Evolutionary conservation across 305 asterid genomes (phyloP).

Genomic region (Solanum chacoense): DNA sequence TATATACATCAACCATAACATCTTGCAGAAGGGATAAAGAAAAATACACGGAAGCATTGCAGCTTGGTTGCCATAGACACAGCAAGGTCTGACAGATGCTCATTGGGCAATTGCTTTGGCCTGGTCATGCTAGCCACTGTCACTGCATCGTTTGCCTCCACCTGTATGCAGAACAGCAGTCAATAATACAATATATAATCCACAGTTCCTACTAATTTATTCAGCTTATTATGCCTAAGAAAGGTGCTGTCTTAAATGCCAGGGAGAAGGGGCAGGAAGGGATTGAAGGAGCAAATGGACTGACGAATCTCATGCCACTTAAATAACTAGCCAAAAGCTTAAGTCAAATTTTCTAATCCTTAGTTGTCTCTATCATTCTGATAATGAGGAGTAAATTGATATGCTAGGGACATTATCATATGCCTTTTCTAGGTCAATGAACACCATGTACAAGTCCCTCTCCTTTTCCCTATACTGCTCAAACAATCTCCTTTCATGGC

Average conservation of each 20-base stretch:
- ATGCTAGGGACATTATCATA: not conserved
- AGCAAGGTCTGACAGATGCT: conserved; percentile 83
- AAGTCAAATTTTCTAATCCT: not conserved
- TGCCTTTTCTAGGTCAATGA: not conserved
- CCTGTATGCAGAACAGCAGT: conserved; percentile 33
- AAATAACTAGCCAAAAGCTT: not conserved
- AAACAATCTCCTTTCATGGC: not conserved
- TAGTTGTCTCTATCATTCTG: not conserved
- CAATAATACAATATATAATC: not conserved
- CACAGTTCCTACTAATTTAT: not conserved
- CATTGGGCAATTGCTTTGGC: conserved; percentile 81
- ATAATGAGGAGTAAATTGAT: not conserved
- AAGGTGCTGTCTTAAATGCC: not conserved
- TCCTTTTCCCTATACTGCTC: not conserved
- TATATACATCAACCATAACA: not conserved
- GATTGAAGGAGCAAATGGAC: not conserved
- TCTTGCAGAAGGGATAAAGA: not conserved
- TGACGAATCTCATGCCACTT: not conserved
- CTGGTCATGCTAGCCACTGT: conserved; percentile 95
- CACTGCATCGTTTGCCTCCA: conserved; percentile 89
- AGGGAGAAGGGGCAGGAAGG: not conserved
- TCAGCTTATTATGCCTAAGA: not conserved
- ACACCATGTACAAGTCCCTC: not conserved
- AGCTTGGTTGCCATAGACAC: conserved; percentile 89
- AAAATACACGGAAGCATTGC: conserved; percentile 73